Base-by-base conservation (phyloP, 1,284 basidiomycete species). In the Tilletia caries region DNA sequence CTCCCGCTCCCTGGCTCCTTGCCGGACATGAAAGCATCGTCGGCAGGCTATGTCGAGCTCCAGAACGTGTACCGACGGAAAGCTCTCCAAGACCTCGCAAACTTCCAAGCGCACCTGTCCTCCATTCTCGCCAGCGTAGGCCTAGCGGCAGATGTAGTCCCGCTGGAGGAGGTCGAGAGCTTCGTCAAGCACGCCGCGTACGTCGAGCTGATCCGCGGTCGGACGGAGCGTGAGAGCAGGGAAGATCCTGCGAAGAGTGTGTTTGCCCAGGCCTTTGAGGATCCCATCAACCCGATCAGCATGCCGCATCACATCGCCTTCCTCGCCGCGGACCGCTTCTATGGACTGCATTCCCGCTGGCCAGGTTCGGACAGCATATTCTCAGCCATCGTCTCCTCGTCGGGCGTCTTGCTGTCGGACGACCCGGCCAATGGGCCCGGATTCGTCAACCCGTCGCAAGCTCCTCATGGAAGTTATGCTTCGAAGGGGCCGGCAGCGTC, bases 1-100 rank as follows among this genome's bases (percentile, higher is more conserved):
- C 82, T 88, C 4, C 90, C 90, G 0, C 84, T 90, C 18, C 86
- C 88, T 0, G 86, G 89, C 1, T 88, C 92, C 0, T 86, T 98
- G 1, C 95, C 95, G 0, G 95, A 98, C 84, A 97, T 99, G 92
- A 95, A 96, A 83, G 90, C 95, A 3, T 91, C 91, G 75, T 96
- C 95, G 0, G 83, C 86, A 46, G 88, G 88, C 69, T 98, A 97
- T 82, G 89, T 94, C 62, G 86, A 88, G 43, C 85, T 95, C 29
- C 92, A 94, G 80, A 88, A 86, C 34, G 79, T 93, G 70, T 95
- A 94, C 85, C 90, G 90, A 75, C 80, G 85, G 3, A 88, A 89
- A 68, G 89, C 92, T 1, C 86, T 89, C 43, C 86, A 89, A 64
- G 93, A 95, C 80, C 89, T 90, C 75, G 76, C 67, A 85, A 78